Percentiles rank a stretch among this genome's conserved stretches.
These are phyloP conservation scores for Corchorus olitorius DNA, from an alignment of 345 rosid species.

Conservation along the genomic window DNA sequence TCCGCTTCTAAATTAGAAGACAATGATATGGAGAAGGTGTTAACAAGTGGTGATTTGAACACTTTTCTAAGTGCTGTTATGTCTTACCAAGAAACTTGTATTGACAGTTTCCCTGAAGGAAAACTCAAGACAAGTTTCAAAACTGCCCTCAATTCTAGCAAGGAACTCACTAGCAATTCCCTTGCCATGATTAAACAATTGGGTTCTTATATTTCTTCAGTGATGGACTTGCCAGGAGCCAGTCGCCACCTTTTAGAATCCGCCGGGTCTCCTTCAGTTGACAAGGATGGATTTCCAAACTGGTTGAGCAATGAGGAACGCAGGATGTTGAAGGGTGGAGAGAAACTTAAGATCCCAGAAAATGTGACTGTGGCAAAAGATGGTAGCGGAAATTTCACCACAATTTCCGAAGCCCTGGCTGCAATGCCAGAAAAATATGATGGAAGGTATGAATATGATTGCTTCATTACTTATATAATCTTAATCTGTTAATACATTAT, in stretches of 20 bases:
- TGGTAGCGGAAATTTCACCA: constrained; percentile 74
- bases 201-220: constrained; percentile 25
- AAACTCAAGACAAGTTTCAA: constrained; percentile 51
- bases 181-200: constrained; percentile 61
- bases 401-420: constrained; percentile 60
- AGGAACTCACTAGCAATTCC: constrained; percentile 66
- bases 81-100: constrained; percentile 75
- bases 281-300: constrained; percentile 42
- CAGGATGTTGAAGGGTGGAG: constrained; percentile 48
- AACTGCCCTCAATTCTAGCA: constrained; percentile 42
- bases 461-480: neutral
- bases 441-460: constrained; percentile 61
- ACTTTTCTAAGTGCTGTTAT: constrained; percentile 82
- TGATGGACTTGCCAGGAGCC: constrained; percentile 11
- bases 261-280: constrained; percentile 16
- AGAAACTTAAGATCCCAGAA: constrained; percentile 41
- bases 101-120: constrained; percentile 85
- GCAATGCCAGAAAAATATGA: constrained; percentile 57
- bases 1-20: constrained; percentile 32
- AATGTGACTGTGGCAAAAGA: constrained; percentile 74
- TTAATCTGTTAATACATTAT: neutral
- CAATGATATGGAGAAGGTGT: constrained; percentile 28
- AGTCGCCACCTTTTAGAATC: constrained; percentile 49
- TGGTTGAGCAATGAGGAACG: constrained; percentile 68
- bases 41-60: constrained; percentile 41